Evolutionary conservation across 257 asterid species (phyloP).

Genomic region (Gentiana straminea): DNA sequence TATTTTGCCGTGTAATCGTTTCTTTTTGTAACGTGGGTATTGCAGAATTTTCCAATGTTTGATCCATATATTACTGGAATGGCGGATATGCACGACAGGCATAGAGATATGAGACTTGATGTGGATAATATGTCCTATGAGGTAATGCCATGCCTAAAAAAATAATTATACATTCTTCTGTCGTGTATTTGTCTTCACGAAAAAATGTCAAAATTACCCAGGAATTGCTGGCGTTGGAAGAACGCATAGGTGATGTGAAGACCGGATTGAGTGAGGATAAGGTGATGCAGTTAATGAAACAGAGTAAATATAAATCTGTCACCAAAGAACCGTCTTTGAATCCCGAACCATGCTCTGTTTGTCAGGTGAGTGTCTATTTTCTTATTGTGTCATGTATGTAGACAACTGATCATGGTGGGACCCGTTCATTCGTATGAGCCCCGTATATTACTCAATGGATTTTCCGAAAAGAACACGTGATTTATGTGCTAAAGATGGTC

Average conservation of each 20-base stretch:
- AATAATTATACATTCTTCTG: background rate
- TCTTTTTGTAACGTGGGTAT: background rate
- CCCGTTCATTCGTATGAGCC: too few species aligned
- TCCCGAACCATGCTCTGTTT: constrained; percentile 75
- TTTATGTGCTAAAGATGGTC: background rate
- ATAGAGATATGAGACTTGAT: constrained; percentile 87
- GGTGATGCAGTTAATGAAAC: constrained; percentile 37
- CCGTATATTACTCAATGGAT: too few species aligned
- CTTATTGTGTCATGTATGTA: too few species aligned
- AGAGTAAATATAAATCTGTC: constrained; percentile 24
- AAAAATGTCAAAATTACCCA: constrained; percentile 8
- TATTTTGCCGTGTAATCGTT: background rate
- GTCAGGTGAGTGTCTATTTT: constrained; percentile 45
- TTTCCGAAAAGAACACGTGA: background rate
- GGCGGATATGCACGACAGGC: constrained; percentile 69
- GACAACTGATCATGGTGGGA: too few species aligned
- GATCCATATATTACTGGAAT: constrained; percentile 50
- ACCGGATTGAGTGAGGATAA: constrained; percentile 64
- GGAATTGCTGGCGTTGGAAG: constrained; percentile 93
- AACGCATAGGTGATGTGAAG: constrained; percentile 74
- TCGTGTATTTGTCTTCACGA: background rate
- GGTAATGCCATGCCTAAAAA: constrained; percentile 31
- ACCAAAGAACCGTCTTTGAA: constrained; percentile 16
- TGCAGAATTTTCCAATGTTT: constrained; percentile 54
- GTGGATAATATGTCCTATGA: constrained; percentile 92